phyloP scores from a whole-genome alignment of 345 rosid genomes.

The Rhodamnia rubescens region DNA sequence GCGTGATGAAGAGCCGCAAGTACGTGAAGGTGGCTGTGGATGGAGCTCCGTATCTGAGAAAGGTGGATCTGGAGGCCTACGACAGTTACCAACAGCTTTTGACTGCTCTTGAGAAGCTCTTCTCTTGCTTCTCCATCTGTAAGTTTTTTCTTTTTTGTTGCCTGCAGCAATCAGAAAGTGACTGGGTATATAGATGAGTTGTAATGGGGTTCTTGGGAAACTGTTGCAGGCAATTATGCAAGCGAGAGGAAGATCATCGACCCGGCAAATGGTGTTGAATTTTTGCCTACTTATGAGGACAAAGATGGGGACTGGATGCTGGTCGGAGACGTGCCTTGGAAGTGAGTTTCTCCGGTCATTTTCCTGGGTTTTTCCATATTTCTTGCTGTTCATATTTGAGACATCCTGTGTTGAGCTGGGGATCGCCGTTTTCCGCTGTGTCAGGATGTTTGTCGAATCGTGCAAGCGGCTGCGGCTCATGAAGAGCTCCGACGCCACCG shows the following conservation, averaged over 20 bases:
- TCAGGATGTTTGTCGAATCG: slow-evolving; percentile 54
- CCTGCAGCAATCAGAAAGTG: neutral
- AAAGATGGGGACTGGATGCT: slow-evolving; percentile 91
- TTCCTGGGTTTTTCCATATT: neutral
- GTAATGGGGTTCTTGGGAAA: neutral
- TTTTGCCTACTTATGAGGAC: slow-evolving; percentile 62
- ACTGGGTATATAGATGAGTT: neutral
- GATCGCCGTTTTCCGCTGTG: neutral
- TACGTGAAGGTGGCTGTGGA: slow-evolving; percentile 69
- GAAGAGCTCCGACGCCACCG: slow-evolving; percentile 47
- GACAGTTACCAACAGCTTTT: slow-evolving; percentile 32
- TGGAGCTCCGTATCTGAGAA: slow-evolving; percentile 64
- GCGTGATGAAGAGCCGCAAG: slow-evolving; percentile 22
- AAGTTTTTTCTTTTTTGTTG: neutral
- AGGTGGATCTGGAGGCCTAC: slow-evolving; percentile 50
- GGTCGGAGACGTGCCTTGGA: slow-evolving; percentile 87
- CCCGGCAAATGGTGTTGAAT: slow-evolving; percentile 28
- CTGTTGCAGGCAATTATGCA: slow-evolving; percentile 24
- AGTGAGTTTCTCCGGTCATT: slow-evolving; percentile 31
- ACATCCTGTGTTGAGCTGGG: neutral
- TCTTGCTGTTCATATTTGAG: neutral
- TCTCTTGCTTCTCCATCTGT: slow-evolving; percentile 42
- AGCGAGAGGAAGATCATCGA: slow-evolving; percentile 22
- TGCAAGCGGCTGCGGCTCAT: slow-evolving; percentile 59
- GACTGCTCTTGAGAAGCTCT: slow-evolving; percentile 40